Conservation (phyloP, 306 rosid species). For the Cyamopsis tetragonoloba region DNA sequence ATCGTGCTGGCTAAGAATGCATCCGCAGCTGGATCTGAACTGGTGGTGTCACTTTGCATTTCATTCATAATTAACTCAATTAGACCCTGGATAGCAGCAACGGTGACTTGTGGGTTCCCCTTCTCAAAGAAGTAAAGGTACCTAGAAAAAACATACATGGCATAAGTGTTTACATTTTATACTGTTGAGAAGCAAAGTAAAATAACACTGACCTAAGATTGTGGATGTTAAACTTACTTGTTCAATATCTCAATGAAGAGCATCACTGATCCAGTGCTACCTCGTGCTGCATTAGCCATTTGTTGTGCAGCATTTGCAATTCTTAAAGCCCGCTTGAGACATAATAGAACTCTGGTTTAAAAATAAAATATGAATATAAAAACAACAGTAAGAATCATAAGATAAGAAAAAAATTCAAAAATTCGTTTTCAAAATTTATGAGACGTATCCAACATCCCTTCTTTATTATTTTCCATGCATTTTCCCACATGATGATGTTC, state of each 20-base stretch:
- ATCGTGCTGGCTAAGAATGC: conserved; percentile 88
- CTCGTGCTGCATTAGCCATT: conserved; percentile 81
- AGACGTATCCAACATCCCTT: background rate
- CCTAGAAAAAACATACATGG: conserved; percentile 43
- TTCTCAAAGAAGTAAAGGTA: conserved; percentile 95
- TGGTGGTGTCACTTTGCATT: conserved; percentile 68
- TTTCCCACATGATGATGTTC: background rate
- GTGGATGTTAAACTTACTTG: conserved; percentile 55
- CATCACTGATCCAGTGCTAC: conserved; percentile 73
- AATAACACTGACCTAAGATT: background rate
- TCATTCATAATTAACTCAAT: conserved; percentile 80
- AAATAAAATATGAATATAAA: background rate
- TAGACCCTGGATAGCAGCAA: conserved; percentile 74
- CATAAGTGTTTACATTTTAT: conserved; percentile 2
- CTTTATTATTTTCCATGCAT: background rate
- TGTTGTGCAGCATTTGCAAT: conserved; percentile 95
- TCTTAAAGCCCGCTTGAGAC: conserved; percentile 88
- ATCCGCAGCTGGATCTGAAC: conserved; percentile 67
- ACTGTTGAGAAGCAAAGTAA: background rate
- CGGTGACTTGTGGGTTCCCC: conserved; percentile 81
- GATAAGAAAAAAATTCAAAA: background rate
- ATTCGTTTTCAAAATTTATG: background rate
- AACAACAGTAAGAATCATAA: background rate
- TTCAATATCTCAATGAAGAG: conserved; percentile 90
- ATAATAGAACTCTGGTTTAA: conserved; percentile 68